Evolutionary conservation across 176 grass and related monocot species (phyloP).

Genomic region (Oryza nivara): DNA sequence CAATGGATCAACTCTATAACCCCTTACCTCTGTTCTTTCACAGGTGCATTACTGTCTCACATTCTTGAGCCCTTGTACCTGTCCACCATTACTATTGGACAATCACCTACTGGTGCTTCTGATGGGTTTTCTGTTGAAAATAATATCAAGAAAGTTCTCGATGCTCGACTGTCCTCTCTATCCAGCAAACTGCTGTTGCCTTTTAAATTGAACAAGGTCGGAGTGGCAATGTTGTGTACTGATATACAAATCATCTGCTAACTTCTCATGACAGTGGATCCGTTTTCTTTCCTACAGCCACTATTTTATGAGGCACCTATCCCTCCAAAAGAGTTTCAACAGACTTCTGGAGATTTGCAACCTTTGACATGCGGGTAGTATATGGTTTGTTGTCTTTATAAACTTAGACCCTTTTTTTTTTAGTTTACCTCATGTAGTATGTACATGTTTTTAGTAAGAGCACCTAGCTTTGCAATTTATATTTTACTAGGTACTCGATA

Average conservation of each 20-base stretch:
- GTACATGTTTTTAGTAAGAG: background rate
- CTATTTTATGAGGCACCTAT: constrained; percentile 65
- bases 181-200: constrained; percentile 14
- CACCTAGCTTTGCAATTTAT: background rate
- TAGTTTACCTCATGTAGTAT: background rate
- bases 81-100: constrained; percentile 67
- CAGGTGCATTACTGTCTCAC: constrained; percentile 73
- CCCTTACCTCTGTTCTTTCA: constrained; percentile 11
- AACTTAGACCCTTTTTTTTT: background rate
- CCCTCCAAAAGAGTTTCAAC: constrained; percentile 70
- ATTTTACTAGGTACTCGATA: constrained; percentile 71
- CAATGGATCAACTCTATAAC: background rate
- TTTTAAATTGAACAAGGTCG: constrained; percentile 53
- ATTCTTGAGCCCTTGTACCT: constrained; percentile 89
- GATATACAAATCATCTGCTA: background rate
- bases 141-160: constrained; percentile 49
- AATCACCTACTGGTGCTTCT: constrained; percentile 45
- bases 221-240: background rate
- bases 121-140: constrained; percentile 48
- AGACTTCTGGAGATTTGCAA: constrained; percentile 41
- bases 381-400: constrained; percentile 47
- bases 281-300: constrained; percentile 46
- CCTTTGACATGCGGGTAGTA: constrained; percentile 95
- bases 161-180: constrained; percentile 51
- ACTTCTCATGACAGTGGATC: constrained; percentile 22